Evolutionary conservation across 106 monocot genomes (phyloP).

Genomic region (Vanilla planifolia): DNA sequence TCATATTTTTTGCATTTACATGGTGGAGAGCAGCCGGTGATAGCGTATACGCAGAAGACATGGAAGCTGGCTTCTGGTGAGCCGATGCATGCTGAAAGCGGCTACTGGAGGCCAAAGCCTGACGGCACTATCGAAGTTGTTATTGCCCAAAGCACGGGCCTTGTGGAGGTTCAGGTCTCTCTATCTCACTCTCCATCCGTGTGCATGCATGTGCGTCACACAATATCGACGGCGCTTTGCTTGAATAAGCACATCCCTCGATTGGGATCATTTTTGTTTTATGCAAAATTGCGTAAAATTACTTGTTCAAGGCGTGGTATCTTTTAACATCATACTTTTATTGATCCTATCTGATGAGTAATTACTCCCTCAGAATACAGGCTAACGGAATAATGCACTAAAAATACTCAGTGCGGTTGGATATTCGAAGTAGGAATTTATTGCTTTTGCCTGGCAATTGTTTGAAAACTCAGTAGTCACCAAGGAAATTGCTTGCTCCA

Average conservation of each 20-base stretch:
- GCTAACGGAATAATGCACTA: too few species aligned
- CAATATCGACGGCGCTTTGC: too few species aligned
- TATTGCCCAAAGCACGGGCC: slow-evolving; percentile 78
- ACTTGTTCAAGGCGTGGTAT: not conserved
- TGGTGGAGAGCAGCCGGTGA: slow-evolving; percentile 51
- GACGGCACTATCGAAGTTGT: slow-evolving; percentile 86
- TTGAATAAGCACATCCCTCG: too few species aligned
- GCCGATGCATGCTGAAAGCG: slow-evolving; percentile 85
- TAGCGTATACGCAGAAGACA: slow-evolving; percentile 78
- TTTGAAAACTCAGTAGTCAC: too few species aligned
- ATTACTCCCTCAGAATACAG: too few species aligned
- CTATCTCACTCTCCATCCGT: not conserved
- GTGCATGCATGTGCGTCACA: not conserved
- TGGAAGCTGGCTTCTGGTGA: slow-evolving; percentile 74
- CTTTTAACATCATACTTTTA: not conserved
- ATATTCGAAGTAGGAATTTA: too few species aligned
- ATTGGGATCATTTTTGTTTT: too few species aligned
- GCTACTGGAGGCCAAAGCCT: slow-evolving; percentile 73
- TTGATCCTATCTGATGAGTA: too few species aligned
- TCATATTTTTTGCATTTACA: not conserved
- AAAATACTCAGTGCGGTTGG: too few species aligned
- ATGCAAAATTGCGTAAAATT: not conserved
- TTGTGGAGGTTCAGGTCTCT: slow-evolving; percentile 77
- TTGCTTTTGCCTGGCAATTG: too few species aligned
- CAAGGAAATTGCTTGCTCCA: too few species aligned